These are phyloP conservation scores for Paramecium octaurelia DNA, from an alignment of 73 alveolate species.

Conservation along the genomic window DNA sequence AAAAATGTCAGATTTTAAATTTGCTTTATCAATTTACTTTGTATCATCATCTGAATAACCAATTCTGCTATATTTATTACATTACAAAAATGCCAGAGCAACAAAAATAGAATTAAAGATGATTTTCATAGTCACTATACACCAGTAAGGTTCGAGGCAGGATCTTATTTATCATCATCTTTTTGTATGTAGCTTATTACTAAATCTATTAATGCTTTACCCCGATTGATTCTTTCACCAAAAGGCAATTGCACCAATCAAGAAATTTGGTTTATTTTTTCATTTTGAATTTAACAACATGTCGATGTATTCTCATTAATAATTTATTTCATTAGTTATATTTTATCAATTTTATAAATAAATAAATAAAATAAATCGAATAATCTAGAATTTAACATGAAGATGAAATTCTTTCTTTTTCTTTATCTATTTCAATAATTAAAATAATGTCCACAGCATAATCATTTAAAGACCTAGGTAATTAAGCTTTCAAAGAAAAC, in stretches of 20 bases:
- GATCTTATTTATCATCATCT: conserved; percentile 52
- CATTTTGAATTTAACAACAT: not conserved
- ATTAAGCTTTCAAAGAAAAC: conserved; percentile 85
- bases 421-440: not conserved
- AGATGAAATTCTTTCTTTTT: not conserved
- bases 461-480: conserved; percentile 79
- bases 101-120: too few species aligned
- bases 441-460: conserved; percentile 33
- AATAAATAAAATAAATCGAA: conserved; percentile 8
- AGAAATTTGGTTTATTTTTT: too few species aligned
- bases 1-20: too few species aligned
- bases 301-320: not conserved
- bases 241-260: conserved; percentile 7
- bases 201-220: conserved; percentile 60
- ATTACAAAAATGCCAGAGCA: too few species aligned
- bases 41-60: too few species aligned
- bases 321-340: not conserved
- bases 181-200: conserved; percentile 61
- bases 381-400: conserved; percentile 18
- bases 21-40: too few species aligned
- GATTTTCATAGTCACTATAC: too few species aligned
- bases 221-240: conserved; percentile 37
- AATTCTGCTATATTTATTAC: too few species aligned
- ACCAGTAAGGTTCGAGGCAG: not conserved
- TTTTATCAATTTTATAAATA: not conserved